A percentile compares a stretch with the other conserved stretches of the same genome.
Conservation (phyloP, 805 yeast genomes). For the Barnettozyma sp. region DNA sequence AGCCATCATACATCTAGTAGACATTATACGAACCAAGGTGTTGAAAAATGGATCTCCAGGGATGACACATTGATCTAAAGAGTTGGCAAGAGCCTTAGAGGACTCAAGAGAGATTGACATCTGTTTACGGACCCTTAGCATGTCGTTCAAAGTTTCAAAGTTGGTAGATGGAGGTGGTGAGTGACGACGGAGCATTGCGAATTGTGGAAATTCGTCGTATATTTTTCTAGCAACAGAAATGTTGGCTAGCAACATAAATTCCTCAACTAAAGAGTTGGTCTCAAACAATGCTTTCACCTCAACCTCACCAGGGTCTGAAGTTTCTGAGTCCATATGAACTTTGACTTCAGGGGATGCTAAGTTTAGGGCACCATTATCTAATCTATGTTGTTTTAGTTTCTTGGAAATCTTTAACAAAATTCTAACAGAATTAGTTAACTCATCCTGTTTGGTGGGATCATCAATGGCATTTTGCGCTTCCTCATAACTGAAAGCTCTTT, state of each 20-base stretch:
- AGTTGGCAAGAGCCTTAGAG: constrained; percentile 88
- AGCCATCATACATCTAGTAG: constrained; percentile 98
- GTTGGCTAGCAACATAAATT: constrained; percentile 95
- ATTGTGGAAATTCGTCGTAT: constrained; percentile 90
- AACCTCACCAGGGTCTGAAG: constrained; percentile 93
- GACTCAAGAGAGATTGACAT: constrained; percentile 73
- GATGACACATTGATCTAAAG: constrained; percentile 83
- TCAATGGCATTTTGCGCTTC: constrained; percentile 90
- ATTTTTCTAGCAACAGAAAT: constrained; percentile 93
- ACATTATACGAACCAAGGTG: constrained; percentile 90
- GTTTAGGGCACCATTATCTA: constrained; percentile 94
- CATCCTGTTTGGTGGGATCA: constrained; percentile 68
- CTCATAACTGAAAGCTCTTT: constrained; percentile 93
- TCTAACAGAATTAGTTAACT: constrained; percentile 84
- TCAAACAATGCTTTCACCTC: constrained; percentile 83
- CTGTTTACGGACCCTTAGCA: constrained; percentile 74
- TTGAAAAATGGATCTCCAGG: constrained; percentile 83
- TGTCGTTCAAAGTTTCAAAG: constrained; percentile 83
- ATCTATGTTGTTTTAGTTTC: constrained; percentile 73
- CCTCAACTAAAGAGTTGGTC: constrained; percentile 95
- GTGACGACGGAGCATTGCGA: constrained; percentile 97
- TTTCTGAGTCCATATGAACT: constrained; percentile 94
- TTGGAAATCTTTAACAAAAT: constrained; percentile 73
- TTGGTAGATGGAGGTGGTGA: constrained; percentile 95
- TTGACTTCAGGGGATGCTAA: constrained; percentile 97